Conservation (phyloP, 106 monocot genomes). For the Dioscorea zingiberensis region DNA sequence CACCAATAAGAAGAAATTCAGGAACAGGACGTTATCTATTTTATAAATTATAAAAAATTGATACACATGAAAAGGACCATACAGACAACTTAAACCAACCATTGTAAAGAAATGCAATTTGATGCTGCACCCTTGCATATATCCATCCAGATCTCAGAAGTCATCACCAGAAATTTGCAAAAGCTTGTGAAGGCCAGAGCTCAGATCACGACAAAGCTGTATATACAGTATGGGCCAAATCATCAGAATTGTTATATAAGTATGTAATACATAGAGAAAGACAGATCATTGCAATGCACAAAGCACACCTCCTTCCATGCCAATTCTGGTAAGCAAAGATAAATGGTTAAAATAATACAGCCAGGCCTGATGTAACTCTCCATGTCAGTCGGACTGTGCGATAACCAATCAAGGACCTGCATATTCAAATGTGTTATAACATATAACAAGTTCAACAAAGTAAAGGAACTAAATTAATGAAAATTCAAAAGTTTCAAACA, state of each 20-base stretch:
- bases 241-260: not conserved
- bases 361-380: conserved; percentile 94
- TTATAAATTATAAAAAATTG: too few species aligned
- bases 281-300: not conserved
- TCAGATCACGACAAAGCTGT: conserved; percentile 56
- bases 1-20: not conserved
- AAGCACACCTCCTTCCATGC: conserved; percentile 55
- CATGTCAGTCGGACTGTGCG: conserved; percentile 73
- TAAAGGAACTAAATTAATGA: not conserved
- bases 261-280: not conserved
- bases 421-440: conserved; percentile 14
- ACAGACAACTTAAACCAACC: conserved; percentile 29
- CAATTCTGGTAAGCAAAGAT: conserved; percentile 57
- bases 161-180: conserved; percentile 33
- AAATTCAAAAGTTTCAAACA: not conserved
- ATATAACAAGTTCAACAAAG: not conserved
- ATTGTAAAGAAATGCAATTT: conserved; percentile 58
- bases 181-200: conserved; percentile 50
- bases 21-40: not conserved
- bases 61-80: too few species aligned
- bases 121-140: conserved; percentile 51
- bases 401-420: conserved; percentile 81
- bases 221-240: conserved; percentile 4
- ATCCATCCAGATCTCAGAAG: conserved; percentile 80
- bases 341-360: conserved; percentile 80